A percentile compares a stretch with the other conserved stretches of the same genome.
These are phyloP conservation scores for Senna tora DNA, from an alignment of 306 rosid genomes.

Conservation along the genomic window DNA sequence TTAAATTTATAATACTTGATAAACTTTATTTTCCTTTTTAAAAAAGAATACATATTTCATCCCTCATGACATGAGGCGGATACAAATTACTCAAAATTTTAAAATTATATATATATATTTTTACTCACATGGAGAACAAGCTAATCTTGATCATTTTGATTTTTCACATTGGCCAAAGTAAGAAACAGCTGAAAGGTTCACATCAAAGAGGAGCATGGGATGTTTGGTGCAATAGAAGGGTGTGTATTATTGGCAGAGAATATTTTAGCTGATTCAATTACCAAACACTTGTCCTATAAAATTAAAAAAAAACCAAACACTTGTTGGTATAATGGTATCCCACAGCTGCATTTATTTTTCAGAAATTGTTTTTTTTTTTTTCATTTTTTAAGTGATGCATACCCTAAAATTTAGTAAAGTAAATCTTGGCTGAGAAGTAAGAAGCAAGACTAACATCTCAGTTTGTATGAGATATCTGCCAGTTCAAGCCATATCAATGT, in stretches of 20 bases:
- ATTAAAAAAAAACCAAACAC: no score
- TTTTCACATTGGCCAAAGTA: neutral
- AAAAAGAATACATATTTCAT: neutral
- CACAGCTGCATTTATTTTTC: no score
- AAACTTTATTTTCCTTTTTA: no score
- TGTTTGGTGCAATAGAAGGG: neutral
- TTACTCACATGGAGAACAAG: neutral
- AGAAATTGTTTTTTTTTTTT: no score
- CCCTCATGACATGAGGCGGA: neutral
- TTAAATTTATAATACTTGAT: neutral
- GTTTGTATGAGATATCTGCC: conserved; percentile 45
- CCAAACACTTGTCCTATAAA: conserved; percentile 31
- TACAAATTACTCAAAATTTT: neutral
- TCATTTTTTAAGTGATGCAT: no score
- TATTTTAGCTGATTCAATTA: conserved; percentile 8
- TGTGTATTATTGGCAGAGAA: neutral
- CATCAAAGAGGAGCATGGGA: neutral
- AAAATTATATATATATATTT: neutral
- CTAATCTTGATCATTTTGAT: neutral
- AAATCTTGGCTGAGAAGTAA: conserved; percentile 54
- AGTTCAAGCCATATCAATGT: conserved; percentile 69
- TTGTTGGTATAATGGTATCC: neutral
- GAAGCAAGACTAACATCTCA: conserved; percentile 48
- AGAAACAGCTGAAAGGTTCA: neutral
- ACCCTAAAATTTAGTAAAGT: neutral